phyloP scores from a whole-genome alignment of 176 grass and related monocot species.

The Eremochloa ophiuroides region DNA sequence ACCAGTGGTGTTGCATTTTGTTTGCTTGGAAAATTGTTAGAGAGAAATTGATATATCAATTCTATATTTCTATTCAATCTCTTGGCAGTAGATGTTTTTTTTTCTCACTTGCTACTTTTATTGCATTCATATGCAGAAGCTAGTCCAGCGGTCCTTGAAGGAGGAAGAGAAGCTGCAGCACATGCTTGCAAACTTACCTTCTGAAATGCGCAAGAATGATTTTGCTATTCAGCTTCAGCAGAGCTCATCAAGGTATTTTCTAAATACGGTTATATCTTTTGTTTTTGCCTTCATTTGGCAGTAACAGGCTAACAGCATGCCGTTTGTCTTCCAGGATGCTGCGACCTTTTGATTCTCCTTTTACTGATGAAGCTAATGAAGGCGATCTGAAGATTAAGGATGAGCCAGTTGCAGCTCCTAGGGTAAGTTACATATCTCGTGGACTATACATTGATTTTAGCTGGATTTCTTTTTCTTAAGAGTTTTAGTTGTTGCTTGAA shows the following conservation, averaged over 20 bases:
- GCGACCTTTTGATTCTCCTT: conserved; percentile 34
- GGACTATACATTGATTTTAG: not conserved
- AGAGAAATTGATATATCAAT: not conserved
- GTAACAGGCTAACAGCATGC: conserved; percentile 19
- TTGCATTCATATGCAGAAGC: conserved; percentile 43
- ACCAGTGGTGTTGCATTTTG: not conserved
- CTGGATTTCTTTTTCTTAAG: conserved; percentile 6
- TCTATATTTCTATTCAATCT: not conserved
- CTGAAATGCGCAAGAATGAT: conserved; percentile 45
- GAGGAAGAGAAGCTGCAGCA: conserved; percentile 81
- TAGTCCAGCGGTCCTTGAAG: conserved; percentile 58
- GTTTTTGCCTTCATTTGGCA: conserved; percentile 6
- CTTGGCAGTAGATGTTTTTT: not conserved
- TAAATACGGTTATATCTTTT: conserved; percentile 11
- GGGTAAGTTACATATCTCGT: conserved; percentile 47
- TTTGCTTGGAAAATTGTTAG: not conserved
- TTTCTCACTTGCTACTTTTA: conserved; percentile 14
- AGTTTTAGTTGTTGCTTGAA: not conserved
- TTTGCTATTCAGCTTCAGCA: conserved; percentile 25
- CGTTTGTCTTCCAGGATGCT: conserved; percentile 34
- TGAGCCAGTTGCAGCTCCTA: conserved; percentile 68
- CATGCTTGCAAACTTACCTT: conserved; percentile 67
- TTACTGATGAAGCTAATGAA: conserved; percentile 34
- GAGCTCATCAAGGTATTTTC: conserved; percentile 40
- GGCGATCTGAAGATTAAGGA: conserved; percentile 53